Conservation (phyloP, 495 filamentous ascomycete genomes). For the Polyplosphaeria fusca region DNA sequence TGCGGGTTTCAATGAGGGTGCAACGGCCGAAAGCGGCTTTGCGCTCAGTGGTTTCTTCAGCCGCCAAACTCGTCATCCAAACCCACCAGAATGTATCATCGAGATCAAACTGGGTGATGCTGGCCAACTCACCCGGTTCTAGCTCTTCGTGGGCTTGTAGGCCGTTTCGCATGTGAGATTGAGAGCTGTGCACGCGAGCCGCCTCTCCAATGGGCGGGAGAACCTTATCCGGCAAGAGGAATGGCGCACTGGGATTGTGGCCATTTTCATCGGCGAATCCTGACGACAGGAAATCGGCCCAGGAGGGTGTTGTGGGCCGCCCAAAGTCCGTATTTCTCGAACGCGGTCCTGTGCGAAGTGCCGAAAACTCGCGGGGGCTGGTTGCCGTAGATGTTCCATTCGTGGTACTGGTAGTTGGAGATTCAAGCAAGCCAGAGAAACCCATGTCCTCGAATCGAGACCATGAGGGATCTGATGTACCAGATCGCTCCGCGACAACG, state of each 20-base stretch:
- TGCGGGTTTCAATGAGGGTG: conserved; percentile 83
- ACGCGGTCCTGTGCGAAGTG: conserved; percentile 59
- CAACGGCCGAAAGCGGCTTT: conserved; percentile 95
- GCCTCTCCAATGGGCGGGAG: conserved; percentile 72
- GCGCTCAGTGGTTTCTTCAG: conserved; percentile 75
- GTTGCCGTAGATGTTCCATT: conserved; percentile 15
- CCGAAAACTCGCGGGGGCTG: conserved; percentile 28
- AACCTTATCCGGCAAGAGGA: conserved; percentile 85
- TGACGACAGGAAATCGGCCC: conserved; percentile 93
- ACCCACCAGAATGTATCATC: conserved; percentile 99
- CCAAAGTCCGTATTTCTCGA: conserved; percentile 63
- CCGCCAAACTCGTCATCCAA: conserved; percentile 95
- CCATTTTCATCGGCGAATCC: conserved; percentile 76
- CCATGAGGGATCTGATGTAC: conserved; percentile 83
- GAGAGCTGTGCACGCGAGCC: conserved; percentile 74
- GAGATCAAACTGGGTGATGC: conserved; percentile 77
- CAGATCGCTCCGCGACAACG: conserved; percentile 42
- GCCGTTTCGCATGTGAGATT: conserved; percentile 72
- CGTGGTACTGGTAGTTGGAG: conserved; percentile 7
- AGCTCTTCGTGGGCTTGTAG: conserved; percentile 59
- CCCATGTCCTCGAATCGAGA: conserved; percentile 95
- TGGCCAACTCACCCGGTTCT: conserved; percentile 91
- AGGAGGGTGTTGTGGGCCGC: conserved; percentile 91
- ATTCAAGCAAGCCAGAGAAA: conserved; percentile 61
- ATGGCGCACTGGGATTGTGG: conserved; percentile 52